Percentiles rank a stretch among this genome's conserved stretches.
phyloP scores from a whole-genome alignment of 306 rosid genomes.

The Quercus rubra region DNA sequence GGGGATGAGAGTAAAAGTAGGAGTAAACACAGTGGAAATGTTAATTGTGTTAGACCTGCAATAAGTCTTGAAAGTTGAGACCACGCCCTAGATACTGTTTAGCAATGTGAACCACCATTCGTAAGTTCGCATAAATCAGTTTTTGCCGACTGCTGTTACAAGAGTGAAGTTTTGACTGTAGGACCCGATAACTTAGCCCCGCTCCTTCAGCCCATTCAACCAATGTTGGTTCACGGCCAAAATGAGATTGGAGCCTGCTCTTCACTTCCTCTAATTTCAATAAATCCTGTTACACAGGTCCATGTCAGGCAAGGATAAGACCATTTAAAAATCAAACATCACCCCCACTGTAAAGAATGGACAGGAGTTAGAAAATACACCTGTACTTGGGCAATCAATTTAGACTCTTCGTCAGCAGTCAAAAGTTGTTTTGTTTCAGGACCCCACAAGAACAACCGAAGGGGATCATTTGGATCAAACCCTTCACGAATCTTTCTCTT shows the following conservation, averaged over 20 bases:
- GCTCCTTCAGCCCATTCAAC: constrained; percentile 90
- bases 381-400: constrained; percentile 65
- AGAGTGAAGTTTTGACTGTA: constrained; percentile 50
- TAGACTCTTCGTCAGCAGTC: constrained; percentile 70
- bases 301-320: constrained; percentile 29
- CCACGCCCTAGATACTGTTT: constrained; percentile 85
- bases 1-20: no score
- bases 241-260: constrained; percentile 69
- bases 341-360: constrained; percentile 4
- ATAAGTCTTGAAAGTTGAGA: constrained; percentile 76
- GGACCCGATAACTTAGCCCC: constrained; percentile 53
- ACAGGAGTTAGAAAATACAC: constrained; percentile 35
- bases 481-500: constrained; percentile 54
- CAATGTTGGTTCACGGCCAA: constrained; percentile 79
- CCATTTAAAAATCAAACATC: constrained; percentile 9
- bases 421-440: constrained; percentile 81
- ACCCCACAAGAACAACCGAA: constrained; percentile 71
- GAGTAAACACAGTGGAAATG: neutral
- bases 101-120: constrained; percentile 94
- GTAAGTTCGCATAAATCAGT: constrained; percentile 65
- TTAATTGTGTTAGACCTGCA: constrained; percentile 56
- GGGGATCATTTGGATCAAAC: constrained; percentile 57
- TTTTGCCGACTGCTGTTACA: constrained; percentile 64
- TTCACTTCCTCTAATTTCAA: constrained; percentile 61
- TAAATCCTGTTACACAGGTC: constrained; percentile 58